These are phyloP conservation scores for Atalantia buxifolia DNA, from an alignment of 345 rosid species.

Conservation along the genomic window DNA sequence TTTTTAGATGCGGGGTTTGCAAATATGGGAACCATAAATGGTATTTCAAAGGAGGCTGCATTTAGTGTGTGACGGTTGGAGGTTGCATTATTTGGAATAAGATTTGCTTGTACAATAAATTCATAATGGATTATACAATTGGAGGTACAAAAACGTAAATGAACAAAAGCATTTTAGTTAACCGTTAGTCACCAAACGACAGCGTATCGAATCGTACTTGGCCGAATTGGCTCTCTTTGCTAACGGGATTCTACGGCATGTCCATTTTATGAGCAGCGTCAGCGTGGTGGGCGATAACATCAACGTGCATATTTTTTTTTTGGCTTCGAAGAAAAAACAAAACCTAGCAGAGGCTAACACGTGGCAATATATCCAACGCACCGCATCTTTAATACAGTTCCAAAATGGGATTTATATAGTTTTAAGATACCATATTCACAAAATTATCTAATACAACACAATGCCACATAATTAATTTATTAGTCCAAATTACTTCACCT, in stretches of 20 bases:
- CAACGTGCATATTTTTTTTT: neutral
- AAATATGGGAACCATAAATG: too few relatives aligned
- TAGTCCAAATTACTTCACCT: too few relatives aligned
- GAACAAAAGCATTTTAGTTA: neutral
- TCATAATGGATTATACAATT: neutral
- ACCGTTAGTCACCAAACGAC: neutral
- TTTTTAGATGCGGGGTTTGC: too few relatives aligned
- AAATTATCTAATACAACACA: too few relatives aligned
- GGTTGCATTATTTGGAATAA: too few relatives aligned
- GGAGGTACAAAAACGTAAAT: neutral
- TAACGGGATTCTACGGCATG: neutral
- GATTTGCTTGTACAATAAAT: too few relatives aligned
- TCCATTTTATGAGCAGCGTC: neutral
- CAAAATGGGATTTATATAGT: neutral
- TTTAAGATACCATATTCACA: too few relatives aligned
- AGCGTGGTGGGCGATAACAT: neutral
- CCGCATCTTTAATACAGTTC: neutral
- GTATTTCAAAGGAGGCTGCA: too few relatives aligned
- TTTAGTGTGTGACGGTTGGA: too few relatives aligned
- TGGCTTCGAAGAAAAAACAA: neutral
- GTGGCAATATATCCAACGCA: neutral
- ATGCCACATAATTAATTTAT: too few relatives aligned
- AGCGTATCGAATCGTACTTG: neutral
- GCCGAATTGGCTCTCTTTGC: neutral
- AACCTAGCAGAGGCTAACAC: neutral